Base-by-base conservation (phyloP, 2,329 filamentous ascomycete genomes). In the Penicillium sp. region DNA sequence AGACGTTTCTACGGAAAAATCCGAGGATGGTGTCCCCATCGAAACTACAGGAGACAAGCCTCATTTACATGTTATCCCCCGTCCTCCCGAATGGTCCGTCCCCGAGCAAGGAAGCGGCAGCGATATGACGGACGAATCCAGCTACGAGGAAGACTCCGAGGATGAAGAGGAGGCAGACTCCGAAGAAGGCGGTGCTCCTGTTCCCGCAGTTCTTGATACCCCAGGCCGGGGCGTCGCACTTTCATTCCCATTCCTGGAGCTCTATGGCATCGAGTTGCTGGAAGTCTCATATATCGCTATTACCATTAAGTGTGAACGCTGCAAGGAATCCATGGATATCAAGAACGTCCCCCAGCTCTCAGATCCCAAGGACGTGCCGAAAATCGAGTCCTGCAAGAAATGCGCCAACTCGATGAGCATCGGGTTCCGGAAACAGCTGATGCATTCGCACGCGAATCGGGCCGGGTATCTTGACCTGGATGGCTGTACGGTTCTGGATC, bases 401-500 rank as follows among this genome's bases (percentile, higher is more conserved):
- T 86, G 84, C 59, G 77, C 82, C 5, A 81, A 77, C 59, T 69
- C 73, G 35, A 74, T 84, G 61, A 79, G 77, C 51, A 73, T 84
- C 55, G 78, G 78, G 2, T 92, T 87, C 72, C 83, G 88, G 37
- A 83, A 83, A 66, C 88, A 91, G 70, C 76, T 92, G 57, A 85
- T 95, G 61, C 91, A 95, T 75, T 80, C 84, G 54, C 84, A 88
- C 76, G 91, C 89, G 4, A 82, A 84, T n/a, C 82, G 90, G 58
- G 90, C 90, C 13, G 91, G 91, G 4, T 93, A 93, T 72, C 75
- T 96, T 58, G 90, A 95, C 72, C 76, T 91, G 10, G 84, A 88
- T 27, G 90, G 89, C 16, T 93, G 90, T 75, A 88, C 86, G 6
- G 83, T 91, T 9, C 82, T 86, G 47, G 91, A 95, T 70, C 85